Evolutionary conservation across 2,329 filamentous ascomycete genomes (phyloP).

Genomic region (Colletotrichum trifolii): DNA sequence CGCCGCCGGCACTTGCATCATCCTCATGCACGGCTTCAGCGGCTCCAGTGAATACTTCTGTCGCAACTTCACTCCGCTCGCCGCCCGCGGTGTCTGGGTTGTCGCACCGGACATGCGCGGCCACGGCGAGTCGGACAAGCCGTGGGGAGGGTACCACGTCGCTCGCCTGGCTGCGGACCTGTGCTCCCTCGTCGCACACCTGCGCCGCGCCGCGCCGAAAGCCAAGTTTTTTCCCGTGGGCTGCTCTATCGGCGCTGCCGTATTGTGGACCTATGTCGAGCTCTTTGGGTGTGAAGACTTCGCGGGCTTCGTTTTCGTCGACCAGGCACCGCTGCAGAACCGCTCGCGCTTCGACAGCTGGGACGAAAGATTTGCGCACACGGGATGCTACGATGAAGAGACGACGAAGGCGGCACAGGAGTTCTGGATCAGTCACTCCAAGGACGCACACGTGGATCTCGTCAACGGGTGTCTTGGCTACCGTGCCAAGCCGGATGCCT

Average conservation of each 20-base stretch:
- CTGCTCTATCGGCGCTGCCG: constrained; percentile 54
- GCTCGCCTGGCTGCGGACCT: constrained; percentile 53
- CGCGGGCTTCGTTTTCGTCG: constrained; percentile 49
- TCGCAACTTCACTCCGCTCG: constrained; percentile 46
- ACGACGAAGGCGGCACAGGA: constrained; percentile 47
- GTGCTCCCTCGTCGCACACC: constrained; percentile 43
- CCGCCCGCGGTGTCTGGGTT: constrained; percentile 45
- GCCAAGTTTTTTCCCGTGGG: constrained; percentile 47
- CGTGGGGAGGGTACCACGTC: constrained; percentile 51
- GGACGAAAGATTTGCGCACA: constrained; percentile 46
- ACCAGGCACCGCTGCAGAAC: constrained; percentile 55
- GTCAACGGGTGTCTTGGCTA: constrained; percentile 51
- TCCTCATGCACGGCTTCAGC: constrained; percentile 55
- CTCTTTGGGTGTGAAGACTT: constrained; percentile 48
- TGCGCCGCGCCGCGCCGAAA: constrained; percentile 35
- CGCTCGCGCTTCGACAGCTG: constrained; percentile 46
- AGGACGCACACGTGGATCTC: constrained; percentile 44
- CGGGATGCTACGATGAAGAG: constrained; percentile 51
- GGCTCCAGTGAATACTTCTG: constrained; percentile 52
- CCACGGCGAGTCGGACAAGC: constrained; percentile 48
- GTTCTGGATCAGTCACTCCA: constrained; percentile 40
- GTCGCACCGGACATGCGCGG: constrained; percentile 53
- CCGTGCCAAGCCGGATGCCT: constrained; percentile 40
- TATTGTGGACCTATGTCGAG: constrained; percentile 54
- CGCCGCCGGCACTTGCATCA: constrained; percentile 40